Conservation (phyloP, 495 filamentous ascomycete genomes). For the Copromyces sp. region DNA sequence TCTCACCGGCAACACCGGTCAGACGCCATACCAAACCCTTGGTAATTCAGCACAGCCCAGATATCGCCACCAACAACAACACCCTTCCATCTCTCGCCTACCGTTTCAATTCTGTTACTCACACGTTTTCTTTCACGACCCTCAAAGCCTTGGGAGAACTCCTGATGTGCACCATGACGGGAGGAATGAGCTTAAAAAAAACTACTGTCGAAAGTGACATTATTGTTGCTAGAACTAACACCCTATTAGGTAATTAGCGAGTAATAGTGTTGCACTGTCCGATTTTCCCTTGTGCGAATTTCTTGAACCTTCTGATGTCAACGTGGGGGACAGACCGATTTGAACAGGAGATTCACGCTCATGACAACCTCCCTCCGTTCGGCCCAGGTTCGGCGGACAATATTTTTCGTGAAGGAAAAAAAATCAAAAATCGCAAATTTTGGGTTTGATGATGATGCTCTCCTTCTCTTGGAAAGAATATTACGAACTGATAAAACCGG, state of each 20-base stretch:
- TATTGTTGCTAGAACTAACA: neutral
- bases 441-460: neutral
- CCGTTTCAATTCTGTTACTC: neutral
- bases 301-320: neutral
- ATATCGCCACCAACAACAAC: neutral
- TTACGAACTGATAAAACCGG: neutral
- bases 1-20: neutral
- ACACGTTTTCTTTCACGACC: neutral
- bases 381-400: neutral
- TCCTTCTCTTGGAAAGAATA: neutral
- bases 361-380: neutral
- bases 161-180: neutral
- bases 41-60: neutral
- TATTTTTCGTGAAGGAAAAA: neutral
- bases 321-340: neutral
- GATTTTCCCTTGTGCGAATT: neutral
- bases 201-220: neutral
- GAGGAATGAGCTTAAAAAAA: neutral
- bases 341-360: neutral
- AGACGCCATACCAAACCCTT: neutral
- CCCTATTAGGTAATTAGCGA: neutral
- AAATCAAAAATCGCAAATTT: neutral
- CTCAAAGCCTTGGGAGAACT: neutral
- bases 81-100: neutral
- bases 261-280: neutral